Conservation (phyloP, 2,329 filamentous ascomycete species). For the Aspergillus ruber region DNA sequence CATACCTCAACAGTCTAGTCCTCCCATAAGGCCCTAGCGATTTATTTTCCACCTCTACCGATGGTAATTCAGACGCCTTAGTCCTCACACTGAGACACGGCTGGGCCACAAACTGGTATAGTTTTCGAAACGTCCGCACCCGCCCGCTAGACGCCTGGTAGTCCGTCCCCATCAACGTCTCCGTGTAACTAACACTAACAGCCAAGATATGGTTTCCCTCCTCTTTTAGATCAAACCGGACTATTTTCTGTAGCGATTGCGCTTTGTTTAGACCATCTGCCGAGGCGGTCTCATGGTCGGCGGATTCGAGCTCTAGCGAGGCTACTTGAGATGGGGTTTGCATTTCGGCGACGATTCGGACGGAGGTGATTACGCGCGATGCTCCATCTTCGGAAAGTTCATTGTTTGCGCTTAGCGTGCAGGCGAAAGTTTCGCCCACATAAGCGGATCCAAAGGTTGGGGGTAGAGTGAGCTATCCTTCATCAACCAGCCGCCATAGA, state of each 20-base stretch:
- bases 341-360: constrained; percentile 86
- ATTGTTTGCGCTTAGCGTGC: constrained; percentile 93
- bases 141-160: constrained; percentile 50
- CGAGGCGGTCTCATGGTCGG: constrained; percentile 26
- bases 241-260: constrained; percentile 69
- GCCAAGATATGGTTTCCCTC: constrained; percentile 90
- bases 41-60: constrained; percentile 41
- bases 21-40: constrained; percentile 40
- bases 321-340: constrained; percentile 78
- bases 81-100: constrained; percentile 83
- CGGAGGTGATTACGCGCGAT: constrained; percentile 57
- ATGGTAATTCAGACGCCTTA: constrained; percentile 64
- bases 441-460: constrained; percentile 90
- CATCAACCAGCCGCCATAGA: constrained; percentile 6
- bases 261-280: constrained; percentile 37
- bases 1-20: constrained; percentile 50
- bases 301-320: constrained; percentile 49
- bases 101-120: constrained; percentile 96
- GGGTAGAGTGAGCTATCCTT: constrained; percentile 64
- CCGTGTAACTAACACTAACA: constrained; percentile 90
- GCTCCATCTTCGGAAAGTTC: constrained; percentile 50
- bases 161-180: constrained; percentile 55
- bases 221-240: constrained; percentile 84
- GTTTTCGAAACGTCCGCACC: constrained; percentile 80
- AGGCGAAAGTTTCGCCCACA: constrained; percentile 90